Base-by-base conservation (phyloP, 2,329 filamentous ascomycete genomes). In the Sporothrix schenckii region DNA sequence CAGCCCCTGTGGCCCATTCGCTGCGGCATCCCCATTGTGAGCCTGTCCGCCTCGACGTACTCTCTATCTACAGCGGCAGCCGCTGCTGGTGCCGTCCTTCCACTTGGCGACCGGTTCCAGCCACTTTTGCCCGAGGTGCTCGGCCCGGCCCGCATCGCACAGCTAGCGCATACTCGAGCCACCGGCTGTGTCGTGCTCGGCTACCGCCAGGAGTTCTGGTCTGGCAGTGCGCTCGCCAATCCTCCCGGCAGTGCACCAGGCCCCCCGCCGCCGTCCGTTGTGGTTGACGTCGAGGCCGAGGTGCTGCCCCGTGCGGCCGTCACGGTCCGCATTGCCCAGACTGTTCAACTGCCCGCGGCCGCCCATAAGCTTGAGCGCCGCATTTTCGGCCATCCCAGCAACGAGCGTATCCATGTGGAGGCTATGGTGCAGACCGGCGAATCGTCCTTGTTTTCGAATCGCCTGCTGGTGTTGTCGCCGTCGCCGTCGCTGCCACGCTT, bases 31-130 rank as follows among this genome's bases (percentile, higher is more conserved):
- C 81, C 82, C 4, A 78, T 78, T 7, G 63, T 83, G 11, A 81
- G 78, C 1, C 70, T 84, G 16, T 78, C 80, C 1, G 80, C 78
- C 2, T 81, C 81, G 0, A 75, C 81, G 0, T 83, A 83, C 52
- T 81, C 81, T 0, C 73, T 78, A 6, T 72, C 78, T 14, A 52
- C 47, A 1, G 71, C 71, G 10, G 56, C 58, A 11, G 61, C 66
- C 0, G 66, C 66, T 7, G 65, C 58, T 49, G 63, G 47, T 16
- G 50, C 39, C 7, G 21, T 68, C 11, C 41, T 69, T 7, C 75
- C 81, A 0, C 72, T 80, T 34, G 75, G 76, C 1, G 80, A 81
- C 73, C 79, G 77, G 44, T 82, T 81, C 65, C 82, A 83, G 68
- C 82, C 80, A 1, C 75, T 79, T 11, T 75, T 79, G 2, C 78